Conservation (phyloP, 495 filamentous ascomycete species). For the Xylaria scruposa region DNA sequence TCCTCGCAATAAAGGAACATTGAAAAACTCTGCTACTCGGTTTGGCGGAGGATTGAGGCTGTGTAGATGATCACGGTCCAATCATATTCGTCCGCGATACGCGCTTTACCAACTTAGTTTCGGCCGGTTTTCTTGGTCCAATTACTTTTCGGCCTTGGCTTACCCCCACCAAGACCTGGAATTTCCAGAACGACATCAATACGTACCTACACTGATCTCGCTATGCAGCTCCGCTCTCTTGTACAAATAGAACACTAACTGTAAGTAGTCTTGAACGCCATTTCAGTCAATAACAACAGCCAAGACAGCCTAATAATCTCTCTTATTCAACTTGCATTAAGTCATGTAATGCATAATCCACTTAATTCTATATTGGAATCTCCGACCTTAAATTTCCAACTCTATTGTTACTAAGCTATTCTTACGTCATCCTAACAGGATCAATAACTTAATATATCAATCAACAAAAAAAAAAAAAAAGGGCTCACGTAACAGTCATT, state of each 20-base stretch:
- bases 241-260: constrained; percentile 1
- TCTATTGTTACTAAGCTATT: neutral
- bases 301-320: neutral
- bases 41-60: constrained; percentile 29
- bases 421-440: neutral
- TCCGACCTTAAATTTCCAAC: neutral
- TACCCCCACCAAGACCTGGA: neutral
- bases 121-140: constrained; percentile 5
- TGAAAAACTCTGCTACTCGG: constrained; percentile 10
- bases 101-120: constrained; percentile 16
- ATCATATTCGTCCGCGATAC: constrained; percentile 16
- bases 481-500: neutral
- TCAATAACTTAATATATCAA: neutral
- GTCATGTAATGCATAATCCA: constrained; percentile 4
- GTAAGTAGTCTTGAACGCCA: neutral
- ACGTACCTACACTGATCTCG: constrained; percentile 1
- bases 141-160: constrained; percentile 4
- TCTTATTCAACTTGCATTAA: neutral
- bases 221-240: neutral
- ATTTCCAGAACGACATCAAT: constrained; percentile 15
- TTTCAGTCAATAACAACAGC: neutral
- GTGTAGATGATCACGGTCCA: constrained; percentile 17
- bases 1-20: neutral
- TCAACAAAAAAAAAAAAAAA: neutral
- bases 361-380: neutral